These are phyloP conservation scores for Macrophomina pseudophaseolina DNA, from an alignment of 2,329 filamentous ascomycete genomes.

Conservation along the genomic window DNA sequence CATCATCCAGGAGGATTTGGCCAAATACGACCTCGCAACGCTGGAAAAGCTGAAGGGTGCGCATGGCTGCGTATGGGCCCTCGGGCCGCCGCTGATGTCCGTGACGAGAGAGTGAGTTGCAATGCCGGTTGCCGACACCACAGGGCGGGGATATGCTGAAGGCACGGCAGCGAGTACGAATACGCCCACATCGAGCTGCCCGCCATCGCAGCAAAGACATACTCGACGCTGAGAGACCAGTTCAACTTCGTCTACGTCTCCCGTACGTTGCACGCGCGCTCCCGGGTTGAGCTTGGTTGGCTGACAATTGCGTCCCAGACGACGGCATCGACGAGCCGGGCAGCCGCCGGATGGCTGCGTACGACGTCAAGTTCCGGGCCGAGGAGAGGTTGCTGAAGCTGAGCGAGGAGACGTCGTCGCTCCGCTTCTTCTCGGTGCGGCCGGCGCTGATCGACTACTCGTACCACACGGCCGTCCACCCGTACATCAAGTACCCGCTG, in stretches of 20 bases:
- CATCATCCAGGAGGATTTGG: slow-evolving; percentile 73
- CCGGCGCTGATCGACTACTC: slow-evolving; percentile 63
- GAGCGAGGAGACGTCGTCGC: slow-evolving; percentile 48
- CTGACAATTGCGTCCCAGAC: not conserved
- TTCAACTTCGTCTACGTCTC: slow-evolving; percentile 77
- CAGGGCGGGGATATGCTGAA: slow-evolving; percentile 5
- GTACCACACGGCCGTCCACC: slow-evolving; percentile 48
- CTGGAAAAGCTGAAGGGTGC: slow-evolving; percentile 67
- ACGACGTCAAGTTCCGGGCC: slow-evolving; percentile 68
- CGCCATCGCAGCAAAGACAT: slow-evolving; percentile 55
- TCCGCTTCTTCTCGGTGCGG: slow-evolving; percentile 63
- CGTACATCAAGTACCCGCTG: slow-evolving; percentile 35
- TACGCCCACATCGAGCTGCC: slow-evolving; percentile 72
- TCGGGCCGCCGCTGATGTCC: slow-evolving; percentile 67
- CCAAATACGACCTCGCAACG: slow-evolving; percentile 61
- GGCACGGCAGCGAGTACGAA: slow-evolving; percentile 62
- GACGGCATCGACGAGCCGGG: not conserved
- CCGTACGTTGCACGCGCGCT: not conserved
- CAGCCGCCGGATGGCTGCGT: not conserved
- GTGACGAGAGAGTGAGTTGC: slow-evolving; percentile 63
- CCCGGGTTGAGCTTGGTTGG: not conserved
- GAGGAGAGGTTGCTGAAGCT: slow-evolving; percentile 65
- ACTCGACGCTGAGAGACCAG: not conserved
- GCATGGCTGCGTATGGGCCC: slow-evolving; percentile 73
- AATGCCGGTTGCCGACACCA: not conserved